Evolutionary conservation across 805 yeast species (phyloP), one percentile per base, ranked within the genome.

Genomic region (Hemisphaericaspora nanyangensis): DNA sequence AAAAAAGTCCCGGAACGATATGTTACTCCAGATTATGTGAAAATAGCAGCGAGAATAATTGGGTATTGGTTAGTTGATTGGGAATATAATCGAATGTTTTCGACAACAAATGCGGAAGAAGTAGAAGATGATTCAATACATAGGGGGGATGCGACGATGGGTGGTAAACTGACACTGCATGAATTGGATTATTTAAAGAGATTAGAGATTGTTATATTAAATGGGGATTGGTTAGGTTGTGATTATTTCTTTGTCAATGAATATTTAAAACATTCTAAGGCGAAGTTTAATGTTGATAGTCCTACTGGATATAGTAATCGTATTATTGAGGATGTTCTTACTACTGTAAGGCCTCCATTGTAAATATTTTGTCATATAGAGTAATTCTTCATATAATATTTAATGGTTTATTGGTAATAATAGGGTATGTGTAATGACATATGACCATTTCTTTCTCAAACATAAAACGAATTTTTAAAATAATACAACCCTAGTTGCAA

Each of bases 31-130:
- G 70, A 63, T 30, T 48, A 45, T 28, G 60, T 58, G 29, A 67
- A 67, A 44, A 49, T 63, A n/a, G 68, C 72, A 5, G 53, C 56
- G 45, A 49, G 68, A 19, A 63, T 63, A 42, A 47, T 68, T 6
- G 70, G 63, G 17, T 68, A 66, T 54, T 68, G 74, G 74, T 50
- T 66, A 13, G 66, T 68, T 8, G 67, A 65, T 45, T 68, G 73
- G 73, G 68, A 67, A 40, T 47, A 55, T 20, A 56, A 59, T 39
- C 18, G 34, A 10, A 28, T 43, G 6, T 60, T 50, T 34, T 35
- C 29, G 11, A 29, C 12, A 34, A 42, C 17, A 31, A 38, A 29
- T 6, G 27, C 31, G 8, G 34, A 33, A 19, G 31, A 38, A 2
- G 29, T 38, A 13, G n/a, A 17, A 13, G 39, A 41, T 4, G 41